Evolutionary conservation across 1,284 basidiomycete species (phyloP).

Genomic region (Albatrellus sp.): DNA sequence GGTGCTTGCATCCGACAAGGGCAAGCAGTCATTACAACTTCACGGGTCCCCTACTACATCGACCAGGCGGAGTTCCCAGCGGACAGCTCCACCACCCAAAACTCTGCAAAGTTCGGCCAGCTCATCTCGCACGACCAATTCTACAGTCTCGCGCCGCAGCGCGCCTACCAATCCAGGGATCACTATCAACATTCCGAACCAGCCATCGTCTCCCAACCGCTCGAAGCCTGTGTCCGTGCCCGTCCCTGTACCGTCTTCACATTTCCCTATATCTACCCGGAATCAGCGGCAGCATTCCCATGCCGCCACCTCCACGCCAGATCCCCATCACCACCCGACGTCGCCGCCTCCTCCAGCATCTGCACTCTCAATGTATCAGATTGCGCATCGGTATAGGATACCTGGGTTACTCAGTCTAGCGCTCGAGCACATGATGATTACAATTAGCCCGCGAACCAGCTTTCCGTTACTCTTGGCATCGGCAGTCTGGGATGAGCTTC

Average conservation of each 20-base stretch:
- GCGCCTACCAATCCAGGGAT: constrained; percentile 4
- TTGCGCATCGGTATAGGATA: constrained; percentile 72
- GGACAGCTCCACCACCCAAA: constrained; percentile 4
- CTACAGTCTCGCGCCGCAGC: constrained; percentile 12
- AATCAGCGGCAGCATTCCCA: constrained; percentile 23
- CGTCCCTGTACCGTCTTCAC: constrained; percentile 22
- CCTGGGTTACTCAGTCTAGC: constrained; percentile 54
- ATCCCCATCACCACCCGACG: constrained; percentile 71
- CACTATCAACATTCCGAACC: constrained; percentile 13
- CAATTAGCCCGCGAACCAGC: constrained; percentile 58
- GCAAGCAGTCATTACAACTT: constrained; percentile 8
- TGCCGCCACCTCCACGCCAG: constrained; percentile 24
- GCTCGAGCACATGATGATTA: constrained; percentile 63
- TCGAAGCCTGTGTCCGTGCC: constrained; percentile 30
- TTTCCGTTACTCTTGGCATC: constrained; percentile 65
- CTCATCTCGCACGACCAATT: constrained; percentile 5
- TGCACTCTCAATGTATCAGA: constrained; percentile 68
- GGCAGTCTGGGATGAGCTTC: constrained; percentile 52
- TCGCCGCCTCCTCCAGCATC: constrained; percentile 50
- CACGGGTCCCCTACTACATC: constrained; percentile 3
- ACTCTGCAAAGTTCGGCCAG: constrained; percentile 4
- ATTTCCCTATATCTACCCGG: constrained; percentile 36
- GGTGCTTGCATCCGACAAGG: constrained; percentile 13
- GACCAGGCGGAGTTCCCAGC: constrained; percentile 1
- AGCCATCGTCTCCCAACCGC: constrained; percentile 15